phyloP scores from a whole-genome alignment of 805 yeast genomes.

The Yarrowia sp. region DNA sequence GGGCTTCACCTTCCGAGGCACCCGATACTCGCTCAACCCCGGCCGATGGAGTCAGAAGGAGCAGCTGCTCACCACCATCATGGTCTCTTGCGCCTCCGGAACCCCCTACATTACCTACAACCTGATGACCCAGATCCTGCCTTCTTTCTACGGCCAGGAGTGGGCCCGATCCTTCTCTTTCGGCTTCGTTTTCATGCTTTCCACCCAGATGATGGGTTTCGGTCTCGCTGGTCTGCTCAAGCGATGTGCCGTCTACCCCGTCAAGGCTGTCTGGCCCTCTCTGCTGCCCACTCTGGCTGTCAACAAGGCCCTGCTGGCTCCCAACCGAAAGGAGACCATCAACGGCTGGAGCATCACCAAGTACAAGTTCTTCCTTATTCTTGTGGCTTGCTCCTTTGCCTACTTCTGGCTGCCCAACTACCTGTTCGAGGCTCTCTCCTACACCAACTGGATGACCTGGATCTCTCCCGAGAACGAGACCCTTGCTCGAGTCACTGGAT shows the following conservation, averaged over 20 bases:
- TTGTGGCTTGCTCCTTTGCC: conserved; percentile 46
- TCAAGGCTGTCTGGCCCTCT: conserved; percentile 54
- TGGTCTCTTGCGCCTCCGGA: conserved; percentile 35
- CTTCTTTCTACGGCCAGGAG: conserved; percentile 35
- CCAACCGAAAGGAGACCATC: conserved; percentile 46
- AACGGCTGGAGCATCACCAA: conserved; percentile 62
- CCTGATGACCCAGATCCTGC: conserved; percentile 37
- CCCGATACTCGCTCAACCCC: conserved; percentile 50
- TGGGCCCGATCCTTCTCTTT: conserved; percentile 47
- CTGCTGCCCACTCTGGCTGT: conserved; percentile 49
- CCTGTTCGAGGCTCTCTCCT: conserved; percentile 58
- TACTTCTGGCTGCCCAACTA: conserved; percentile 71
- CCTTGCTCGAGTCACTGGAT: conserved; percentile 52
- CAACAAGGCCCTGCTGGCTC: conserved; percentile 47
- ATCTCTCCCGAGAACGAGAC: conserved; percentile 51
- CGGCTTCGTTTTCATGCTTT: conserved; percentile 51
- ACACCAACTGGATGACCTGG: conserved; percentile 65
- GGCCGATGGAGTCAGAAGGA: conserved; percentile 67
- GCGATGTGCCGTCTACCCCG: conserved; percentile 54
- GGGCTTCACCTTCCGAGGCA: conserved; percentile 44
- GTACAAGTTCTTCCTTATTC: conserved; percentile 48
- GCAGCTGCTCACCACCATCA: conserved; percentile 58
- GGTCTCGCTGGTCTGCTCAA: conserved; percentile 66
- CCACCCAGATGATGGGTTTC: conserved; percentile 63
- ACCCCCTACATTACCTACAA: conserved; percentile 33